Percentiles rank a stretch among this genome's conserved stretches.
phyloP scores from a whole-genome alignment of 2,329 filamentous ascomycete genomes.

The Colletotrichum horii region DNA sequence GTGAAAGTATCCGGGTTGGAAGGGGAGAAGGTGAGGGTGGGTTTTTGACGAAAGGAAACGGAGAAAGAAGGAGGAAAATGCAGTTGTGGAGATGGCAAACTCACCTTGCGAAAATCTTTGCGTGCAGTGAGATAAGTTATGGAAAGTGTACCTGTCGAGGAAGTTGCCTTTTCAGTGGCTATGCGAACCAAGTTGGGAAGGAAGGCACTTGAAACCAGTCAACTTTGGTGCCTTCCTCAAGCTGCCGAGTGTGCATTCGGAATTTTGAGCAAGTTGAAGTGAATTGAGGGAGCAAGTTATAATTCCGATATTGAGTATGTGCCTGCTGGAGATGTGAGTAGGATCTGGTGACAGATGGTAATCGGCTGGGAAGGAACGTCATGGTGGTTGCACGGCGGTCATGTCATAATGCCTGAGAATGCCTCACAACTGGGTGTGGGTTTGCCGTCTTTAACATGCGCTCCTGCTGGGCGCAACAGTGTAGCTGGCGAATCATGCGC shows the following conservation, averaged over 20 bases:
- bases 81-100: background rate
- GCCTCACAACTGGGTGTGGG: background rate
- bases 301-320: background rate
- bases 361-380: background rate
- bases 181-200: background rate
- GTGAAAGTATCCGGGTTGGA: background rate
- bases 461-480: background rate
- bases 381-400: too few species aligned
- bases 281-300: background rate
- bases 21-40: background rate
- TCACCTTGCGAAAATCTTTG: background rate
- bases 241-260: background rate
- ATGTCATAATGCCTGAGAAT: background rate
- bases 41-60: background rate
- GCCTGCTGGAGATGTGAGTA: background rate
- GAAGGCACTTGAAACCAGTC: background rate
- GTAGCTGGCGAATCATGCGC: background rate
- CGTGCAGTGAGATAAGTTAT: background rate
- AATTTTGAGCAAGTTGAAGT: background rate
- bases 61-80: background rate
- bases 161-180: background rate
- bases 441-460: background rate
- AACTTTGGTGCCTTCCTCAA: background rate
- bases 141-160: background rate
- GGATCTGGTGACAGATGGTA: background rate